Evolutionary conservation across 768 basidiomycete species (phyloP).

Genomic region (Suillus placidus): DNA sequence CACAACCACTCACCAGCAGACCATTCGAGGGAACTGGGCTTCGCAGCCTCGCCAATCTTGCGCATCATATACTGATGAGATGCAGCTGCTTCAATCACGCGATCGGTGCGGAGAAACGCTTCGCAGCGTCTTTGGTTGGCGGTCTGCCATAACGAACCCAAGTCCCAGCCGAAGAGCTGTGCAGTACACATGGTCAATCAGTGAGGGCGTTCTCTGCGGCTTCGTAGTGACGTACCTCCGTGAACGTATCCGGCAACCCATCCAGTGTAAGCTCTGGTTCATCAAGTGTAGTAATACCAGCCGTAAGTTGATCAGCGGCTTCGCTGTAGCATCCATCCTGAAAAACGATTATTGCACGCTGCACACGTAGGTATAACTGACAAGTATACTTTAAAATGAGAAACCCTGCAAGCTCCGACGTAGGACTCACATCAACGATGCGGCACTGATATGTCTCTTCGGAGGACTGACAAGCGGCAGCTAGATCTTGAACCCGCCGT

Average conservation of each 20-base stretch:
- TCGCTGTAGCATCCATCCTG: neutral
- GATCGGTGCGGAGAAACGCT: neutral
- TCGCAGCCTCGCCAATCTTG: neutral
- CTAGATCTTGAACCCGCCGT: neutral
- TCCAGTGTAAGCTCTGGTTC: too few species aligned
- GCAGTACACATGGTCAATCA: neutral
- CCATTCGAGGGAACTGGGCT: neutral
- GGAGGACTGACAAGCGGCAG: neutral
- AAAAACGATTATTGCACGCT: neutral
- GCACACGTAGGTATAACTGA: neutral
- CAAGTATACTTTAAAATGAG: neutral
- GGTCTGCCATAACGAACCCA: neutral
- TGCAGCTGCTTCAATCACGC: neutral
- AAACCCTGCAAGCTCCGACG: neutral
- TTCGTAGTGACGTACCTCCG: neutral
- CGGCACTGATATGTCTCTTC: neutral
- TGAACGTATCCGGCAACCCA: neutral
- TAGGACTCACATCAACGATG: neutral
- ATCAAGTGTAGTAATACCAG: neutral
- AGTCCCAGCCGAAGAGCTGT: neutral
- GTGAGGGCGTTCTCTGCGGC: neutral
- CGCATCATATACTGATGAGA: neutral
- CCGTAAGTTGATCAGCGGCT: neutral
- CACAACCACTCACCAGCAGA: neutral
- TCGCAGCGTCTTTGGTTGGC: neutral